Evolutionary conservation across 176 grass and related monocot genomes (phyloP).

Genomic region (Oryza punctata): DNA sequence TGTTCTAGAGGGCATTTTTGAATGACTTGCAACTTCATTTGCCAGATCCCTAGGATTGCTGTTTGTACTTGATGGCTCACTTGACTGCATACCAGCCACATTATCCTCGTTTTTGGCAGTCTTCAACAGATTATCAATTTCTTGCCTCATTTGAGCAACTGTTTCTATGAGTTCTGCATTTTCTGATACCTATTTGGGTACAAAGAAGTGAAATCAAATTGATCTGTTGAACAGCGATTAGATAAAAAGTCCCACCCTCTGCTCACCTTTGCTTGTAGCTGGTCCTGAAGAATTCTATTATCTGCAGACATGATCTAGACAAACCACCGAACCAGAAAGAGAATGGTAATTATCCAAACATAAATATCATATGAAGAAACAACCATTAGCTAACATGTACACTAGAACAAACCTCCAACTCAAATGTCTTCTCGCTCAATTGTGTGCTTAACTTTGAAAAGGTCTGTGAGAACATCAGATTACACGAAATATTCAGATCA

Average conservation of each 20-base stretch:
- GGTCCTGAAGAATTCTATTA: conserved; percentile 98
- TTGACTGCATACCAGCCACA: conserved; percentile 36
- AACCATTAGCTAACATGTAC: conserved; percentile 8
- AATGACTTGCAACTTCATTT: conserved; percentile 44
- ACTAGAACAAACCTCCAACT: conserved; percentile 73
- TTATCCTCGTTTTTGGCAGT: conserved; percentile 47
- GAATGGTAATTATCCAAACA: conserved; percentile 34
- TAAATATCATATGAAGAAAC: conserved; percentile 21
- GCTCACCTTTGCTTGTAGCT: conserved; percentile 86
- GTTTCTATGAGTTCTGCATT: conserved; percentile 70
- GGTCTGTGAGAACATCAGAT: conserved; percentile 53
- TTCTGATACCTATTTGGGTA: conserved; percentile 66
- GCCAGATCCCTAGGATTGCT: conserved; percentile 36
- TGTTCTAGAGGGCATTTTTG: conserved; percentile 39
- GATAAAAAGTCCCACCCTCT: neutral
- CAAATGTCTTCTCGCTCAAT: conserved; percentile 92
- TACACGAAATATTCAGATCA: conserved; percentile 8
- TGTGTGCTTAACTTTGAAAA: conserved; percentile 81
- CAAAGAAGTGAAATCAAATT: conserved; percentile 29
- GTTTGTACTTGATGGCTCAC: conserved; percentile 50
- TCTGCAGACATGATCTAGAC: conserved; percentile 95
- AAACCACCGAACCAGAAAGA: conserved; percentile 30
- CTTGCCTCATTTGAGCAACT: conserved; percentile 59
- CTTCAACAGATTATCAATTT: conserved; percentile 56
- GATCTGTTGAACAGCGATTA: conserved; percentile 37